Conservation (phyloP, 805 yeast genomes). For the Suhomyces emberorum region DNA sequence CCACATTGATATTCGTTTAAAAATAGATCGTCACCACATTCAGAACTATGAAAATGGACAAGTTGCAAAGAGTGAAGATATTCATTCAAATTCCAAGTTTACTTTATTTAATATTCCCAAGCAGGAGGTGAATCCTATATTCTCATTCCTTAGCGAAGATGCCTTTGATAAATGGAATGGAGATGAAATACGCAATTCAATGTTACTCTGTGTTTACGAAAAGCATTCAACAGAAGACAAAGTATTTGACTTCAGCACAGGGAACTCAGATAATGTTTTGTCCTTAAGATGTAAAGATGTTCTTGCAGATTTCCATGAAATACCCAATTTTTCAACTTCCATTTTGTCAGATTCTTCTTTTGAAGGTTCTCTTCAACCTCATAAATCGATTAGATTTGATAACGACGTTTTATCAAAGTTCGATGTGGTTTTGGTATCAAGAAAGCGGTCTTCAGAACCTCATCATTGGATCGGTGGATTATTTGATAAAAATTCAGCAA, state of each 20-base stretch:
- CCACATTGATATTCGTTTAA: conserved; percentile 1
- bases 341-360: conserved; percentile 51
- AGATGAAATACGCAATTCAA: conserved; percentile 11
- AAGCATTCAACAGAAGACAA: conserved; percentile 1
- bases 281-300: conserved; percentile 47
- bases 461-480: no score
- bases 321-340: conserved; percentile 51
- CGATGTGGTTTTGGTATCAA: conserved; percentile 51
- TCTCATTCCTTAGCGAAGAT: conserved; percentile 20
- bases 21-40: conserved; percentile 5
- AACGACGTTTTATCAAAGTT: conserved; percentile 38
- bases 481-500: no score
- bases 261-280: conserved; percentile 32
- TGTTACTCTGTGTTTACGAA: conserved; percentile 18
- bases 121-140: conserved; percentile 5
- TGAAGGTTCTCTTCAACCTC: conserved; percentile 50
- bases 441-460: no score
- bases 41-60: neutral
- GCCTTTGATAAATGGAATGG: conserved; percentile 7
- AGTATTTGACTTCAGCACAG: conserved; percentile 37
- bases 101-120: conserved; percentile 7
- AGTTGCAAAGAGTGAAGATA: no score
- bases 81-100: conserved; percentile 2
- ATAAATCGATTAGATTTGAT: conserved; percentile 44
- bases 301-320: conserved; percentile 27